A percentile compares a stretch with the other conserved stretches of the same genome.
These are phyloP conservation scores for Leucocoprinus leucothites DNA, from an alignment of 768 basidiomycete species.

Conservation along the genomic window DNA sequence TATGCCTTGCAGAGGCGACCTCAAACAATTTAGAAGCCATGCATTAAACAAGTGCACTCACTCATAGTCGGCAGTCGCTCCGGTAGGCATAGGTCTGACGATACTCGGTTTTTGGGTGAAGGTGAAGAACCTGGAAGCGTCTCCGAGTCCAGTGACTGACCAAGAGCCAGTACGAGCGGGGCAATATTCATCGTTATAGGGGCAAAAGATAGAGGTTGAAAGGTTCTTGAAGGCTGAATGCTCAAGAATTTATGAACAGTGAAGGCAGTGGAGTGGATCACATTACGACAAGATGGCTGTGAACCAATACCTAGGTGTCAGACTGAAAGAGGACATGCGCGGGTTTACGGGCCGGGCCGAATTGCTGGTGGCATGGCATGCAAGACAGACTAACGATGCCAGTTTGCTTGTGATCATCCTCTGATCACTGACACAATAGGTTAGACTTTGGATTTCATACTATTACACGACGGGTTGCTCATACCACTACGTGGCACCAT, in stretches of 20 bases:
- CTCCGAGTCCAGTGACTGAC: slow-evolving; percentile 21
- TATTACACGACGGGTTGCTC: no score
- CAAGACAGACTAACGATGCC: no score
- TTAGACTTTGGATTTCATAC: no score
- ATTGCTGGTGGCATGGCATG: no score
- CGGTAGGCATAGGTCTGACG: slow-evolving; percentile 57
- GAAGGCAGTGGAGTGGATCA: background rate
- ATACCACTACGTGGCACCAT: no score
- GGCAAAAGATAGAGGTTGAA: background rate
- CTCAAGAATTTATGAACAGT: background rate
- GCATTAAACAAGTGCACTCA: slow-evolving; percentile 26
- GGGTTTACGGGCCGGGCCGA: no score
- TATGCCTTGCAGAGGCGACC: slow-evolving; percentile 43
- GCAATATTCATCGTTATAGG: slow-evolving; percentile 56
- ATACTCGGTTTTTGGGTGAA: slow-evolving; percentile 36
- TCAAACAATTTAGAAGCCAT: background rate
- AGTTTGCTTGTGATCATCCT: no score
- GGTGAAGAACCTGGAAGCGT: slow-evolving; percentile 11
- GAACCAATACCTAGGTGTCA: no score
- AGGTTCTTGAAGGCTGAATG: background rate
- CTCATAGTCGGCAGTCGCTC: slow-evolving; percentile 67
- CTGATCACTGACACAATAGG: no score
- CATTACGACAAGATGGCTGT: no score
- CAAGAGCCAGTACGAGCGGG: slow-evolving; percentile 31
- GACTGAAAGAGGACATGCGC: no score